Percentiles rank a stretch among this genome's conserved stretches.
These are phyloP conservation scores for Harrya chromipes DNA, from an alignment of 768 basidiomycete genomes.

Conservation along the genomic window DNA sequence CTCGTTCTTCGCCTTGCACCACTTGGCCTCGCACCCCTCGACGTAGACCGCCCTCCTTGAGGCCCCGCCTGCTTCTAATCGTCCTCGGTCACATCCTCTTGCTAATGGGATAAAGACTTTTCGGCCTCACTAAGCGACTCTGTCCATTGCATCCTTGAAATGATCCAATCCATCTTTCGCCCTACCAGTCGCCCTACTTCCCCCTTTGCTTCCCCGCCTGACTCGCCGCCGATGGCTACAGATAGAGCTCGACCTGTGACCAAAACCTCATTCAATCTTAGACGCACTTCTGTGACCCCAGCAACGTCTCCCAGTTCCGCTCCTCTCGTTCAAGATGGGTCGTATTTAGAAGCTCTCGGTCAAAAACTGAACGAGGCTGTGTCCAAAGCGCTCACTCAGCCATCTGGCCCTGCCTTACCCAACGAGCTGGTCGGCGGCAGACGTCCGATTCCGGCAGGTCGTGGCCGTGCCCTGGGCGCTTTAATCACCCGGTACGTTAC, in stretches of 20 bases:
- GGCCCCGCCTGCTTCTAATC: conserved; percentile 25
- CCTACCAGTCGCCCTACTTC: conserved; percentile 62
- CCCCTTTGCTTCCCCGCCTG: conserved; percentile 39
- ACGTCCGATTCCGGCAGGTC: conserved; percentile 69
- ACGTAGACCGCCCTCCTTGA: conserved; percentile 81
- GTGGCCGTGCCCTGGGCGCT: conserved; percentile 63
- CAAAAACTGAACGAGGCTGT: conserved; percentile 81
- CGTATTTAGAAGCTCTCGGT: conserved; percentile 73
- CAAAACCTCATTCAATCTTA: conserved; percentile 60
- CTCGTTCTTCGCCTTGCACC: conserved; percentile 57
- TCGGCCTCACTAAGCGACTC: neutral
- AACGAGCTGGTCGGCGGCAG: conserved; percentile 61
- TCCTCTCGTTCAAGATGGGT: conserved; percentile 69
- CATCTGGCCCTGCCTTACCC: conserved; percentile 48
- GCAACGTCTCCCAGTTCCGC: conserved; percentile 33
- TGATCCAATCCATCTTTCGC: conserved; percentile 67
- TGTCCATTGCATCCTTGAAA: conserved; percentile 23
- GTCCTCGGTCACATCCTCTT: conserved; percentile 1
- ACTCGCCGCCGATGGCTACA: conserved; percentile 34
- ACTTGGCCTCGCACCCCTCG: conserved; percentile 54
- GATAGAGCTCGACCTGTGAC: conserved; percentile 54
- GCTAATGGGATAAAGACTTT: conserved; percentile 44
- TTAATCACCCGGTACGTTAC: conserved; percentile 67
- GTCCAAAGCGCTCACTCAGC: conserved; percentile 69
- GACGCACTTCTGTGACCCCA: conserved; percentile 45